A percentile compares a stretch with the other conserved stretches of the same genome.
These are phyloP conservation scores for Ceratocystis eucalypticola DNA, from an alignment of 2,329 filamentous ascomycete species.

Conservation along the genomic window DNA sequence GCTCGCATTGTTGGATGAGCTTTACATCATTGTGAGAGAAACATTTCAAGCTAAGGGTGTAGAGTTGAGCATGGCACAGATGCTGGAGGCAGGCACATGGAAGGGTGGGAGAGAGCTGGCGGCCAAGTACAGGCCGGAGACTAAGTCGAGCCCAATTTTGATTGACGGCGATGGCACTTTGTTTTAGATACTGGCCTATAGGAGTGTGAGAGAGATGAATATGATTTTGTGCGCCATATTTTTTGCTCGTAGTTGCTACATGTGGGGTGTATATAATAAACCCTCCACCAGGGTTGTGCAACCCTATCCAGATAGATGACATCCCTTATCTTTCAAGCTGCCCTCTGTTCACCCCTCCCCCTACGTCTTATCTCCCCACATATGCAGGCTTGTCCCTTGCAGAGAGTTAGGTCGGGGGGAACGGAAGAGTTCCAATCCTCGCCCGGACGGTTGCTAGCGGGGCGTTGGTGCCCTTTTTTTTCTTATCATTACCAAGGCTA, in stretches of 20 bases:
- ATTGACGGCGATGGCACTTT: constrained; percentile 70
- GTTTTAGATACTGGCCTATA: constrained; percentile 44
- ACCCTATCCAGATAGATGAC: constrained; percentile 3
- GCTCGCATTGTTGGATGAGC: constrained; percentile 40
- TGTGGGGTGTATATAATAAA: not conserved
- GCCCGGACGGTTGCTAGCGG: not conserved
- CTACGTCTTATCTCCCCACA: constrained; percentile 8
- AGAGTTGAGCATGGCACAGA: constrained; percentile 34
- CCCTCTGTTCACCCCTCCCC: not conserved
- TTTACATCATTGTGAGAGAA: constrained; percentile 33
- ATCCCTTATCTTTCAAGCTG: constrained; percentile 1
- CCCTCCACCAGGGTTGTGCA: not conserved
- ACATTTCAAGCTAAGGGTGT: constrained; percentile 27
- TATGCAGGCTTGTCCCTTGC: constrained; percentile 7
- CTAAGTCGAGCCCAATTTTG: constrained; percentile 70
- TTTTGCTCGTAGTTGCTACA: not conserved
- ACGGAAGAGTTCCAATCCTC: not conserved
- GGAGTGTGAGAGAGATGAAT: not conserved
- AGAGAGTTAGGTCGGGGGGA: not conserved
- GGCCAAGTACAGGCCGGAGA: constrained; percentile 63
- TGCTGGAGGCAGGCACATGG: constrained; percentile 42
- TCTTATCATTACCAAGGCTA: not conserved
- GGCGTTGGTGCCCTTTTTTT: no score
- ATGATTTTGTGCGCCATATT: not conserved
- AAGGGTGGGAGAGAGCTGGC: constrained; percentile 66